Conservation (phyloP, 805 yeast genomes). For the Hanseniaspora guilliermondii region DNA sequence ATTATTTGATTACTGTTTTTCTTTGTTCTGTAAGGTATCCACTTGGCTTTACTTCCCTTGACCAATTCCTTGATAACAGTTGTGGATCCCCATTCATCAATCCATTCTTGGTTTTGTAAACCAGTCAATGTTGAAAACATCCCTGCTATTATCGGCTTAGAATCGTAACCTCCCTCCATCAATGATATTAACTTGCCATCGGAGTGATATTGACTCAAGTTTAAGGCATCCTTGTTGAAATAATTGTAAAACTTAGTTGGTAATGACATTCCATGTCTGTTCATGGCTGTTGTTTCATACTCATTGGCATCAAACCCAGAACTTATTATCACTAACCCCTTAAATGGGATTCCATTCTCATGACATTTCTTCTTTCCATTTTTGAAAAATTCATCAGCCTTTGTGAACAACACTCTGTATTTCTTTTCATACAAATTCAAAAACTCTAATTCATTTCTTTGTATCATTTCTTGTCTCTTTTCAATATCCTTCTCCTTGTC, state of each 20-base stretch:
- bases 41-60: slow-evolving; percentile 54
- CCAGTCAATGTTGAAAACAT: slow-evolving; percentile 70
- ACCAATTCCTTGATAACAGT: slow-evolving; percentile 52
- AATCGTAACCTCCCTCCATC: slow-evolving; percentile 79
- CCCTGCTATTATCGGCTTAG: slow-evolving; percentile 68
- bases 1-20: slow-evolving; percentile 38
- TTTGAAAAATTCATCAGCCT: slow-evolving; percentile 55
- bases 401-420: slow-evolving; percentile 48
- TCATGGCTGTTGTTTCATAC: slow-evolving; percentile 72
- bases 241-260: slow-evolving; percentile 68
- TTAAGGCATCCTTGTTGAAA: slow-evolving; percentile 62
- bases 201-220: slow-evolving; percentile 49
- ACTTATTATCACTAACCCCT: slow-evolving; percentile 55
- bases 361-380: slow-evolving; percentile 36
- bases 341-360: slow-evolving; percentile 32
- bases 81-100: slow-evolving; percentile 50
- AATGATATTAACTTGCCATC: slow-evolving; percentile 53
- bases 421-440: slow-evolving; percentile 45
- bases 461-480: background rate
- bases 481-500: background rate
- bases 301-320: slow-evolving; percentile 87
- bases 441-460: slow-evolving; percentile 26
- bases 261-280: slow-evolving; percentile 66
- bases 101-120: slow-evolving; percentile 46
- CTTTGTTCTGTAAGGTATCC: slow-evolving; percentile 42